Percentiles rank a stretch among this genome's conserved stretches.
Evolutionary conservation across 345 rosid species (phyloP).

Genomic region (Psidium friedrichsthalianum): DNA sequence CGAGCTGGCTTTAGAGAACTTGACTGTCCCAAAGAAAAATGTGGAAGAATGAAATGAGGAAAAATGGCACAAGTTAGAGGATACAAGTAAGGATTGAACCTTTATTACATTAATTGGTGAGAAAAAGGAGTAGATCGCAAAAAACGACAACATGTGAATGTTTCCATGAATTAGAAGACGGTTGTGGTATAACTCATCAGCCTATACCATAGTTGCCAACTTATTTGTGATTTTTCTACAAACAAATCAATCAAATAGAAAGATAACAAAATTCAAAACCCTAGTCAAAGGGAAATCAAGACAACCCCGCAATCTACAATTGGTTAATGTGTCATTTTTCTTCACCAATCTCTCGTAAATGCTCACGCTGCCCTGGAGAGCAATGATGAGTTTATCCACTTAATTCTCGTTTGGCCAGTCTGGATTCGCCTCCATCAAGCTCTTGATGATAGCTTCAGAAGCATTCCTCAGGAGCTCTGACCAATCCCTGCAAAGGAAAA

Average conservation of each 20-base stretch:
- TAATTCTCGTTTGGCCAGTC: not conserved
- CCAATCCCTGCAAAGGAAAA: conserved; percentile 44
- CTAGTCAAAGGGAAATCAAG: not conserved
- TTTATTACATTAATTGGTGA: not conserved
- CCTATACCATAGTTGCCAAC: not conserved
- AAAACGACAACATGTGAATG: not conserved
- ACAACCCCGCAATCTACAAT: not conserved
- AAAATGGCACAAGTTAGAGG: not conserved
- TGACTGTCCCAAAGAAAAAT: not conserved
- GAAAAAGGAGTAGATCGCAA: not conserved
- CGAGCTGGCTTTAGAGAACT: not conserved
- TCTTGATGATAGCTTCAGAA: conserved; percentile 51
- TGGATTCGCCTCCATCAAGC: conserved; percentile 27
- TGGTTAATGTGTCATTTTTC: not conserved
- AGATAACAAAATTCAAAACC: not conserved
- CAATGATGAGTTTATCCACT: not conserved
- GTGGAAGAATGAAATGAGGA: not conserved
- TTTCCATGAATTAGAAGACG: not conserved
- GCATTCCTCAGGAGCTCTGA: conserved; percentile 47
- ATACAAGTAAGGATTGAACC: not conserved
- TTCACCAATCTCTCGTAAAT: not conserved
- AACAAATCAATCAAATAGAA: not conserved
- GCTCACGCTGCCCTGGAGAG: not conserved
- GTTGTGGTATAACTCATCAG: not conserved
- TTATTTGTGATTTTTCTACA: not conserved